Evolutionary conservation across 768 basidiomycete genomes (phyloP), one percentile per base, ranked within the genome.

Genomic region (Heimioporus sp.): DNA sequence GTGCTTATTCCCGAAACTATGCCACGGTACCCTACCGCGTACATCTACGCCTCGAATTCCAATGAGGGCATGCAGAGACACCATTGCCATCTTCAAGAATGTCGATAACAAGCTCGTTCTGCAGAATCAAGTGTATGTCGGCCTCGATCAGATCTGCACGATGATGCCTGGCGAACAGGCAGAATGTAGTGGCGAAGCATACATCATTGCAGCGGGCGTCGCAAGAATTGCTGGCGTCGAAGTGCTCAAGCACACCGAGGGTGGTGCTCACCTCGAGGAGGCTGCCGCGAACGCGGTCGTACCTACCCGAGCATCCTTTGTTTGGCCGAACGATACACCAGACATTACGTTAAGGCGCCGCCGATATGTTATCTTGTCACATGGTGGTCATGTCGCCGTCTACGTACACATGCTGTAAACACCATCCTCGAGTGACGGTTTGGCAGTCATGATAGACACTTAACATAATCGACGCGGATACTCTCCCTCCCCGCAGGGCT

Each of bases 31-130:
- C 77, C 76, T 0, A 71, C 57, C 4, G 73, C 79, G 0, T 82
- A 79, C 58, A 78, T 87, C 58, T 89, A 87, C 67, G 76, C 75
- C 17, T 86, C 86, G 5, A 88, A 88, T 69, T 76, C 86, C 37
- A 86, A 87, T 66, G 73, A 72, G 0, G 81, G 76, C 19, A 65
- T 70, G 76, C 10, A 82, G 83, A 9, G 86, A 87, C 65, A 73
- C 83, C 0, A 83, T 87, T 44, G 83, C 81, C 7, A 80, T 87
- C 43, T 84, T 81, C 58, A 73, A 80, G 55, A 73, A 74, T 38
- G 63, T 80, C 36, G 30, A 68, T 58, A 60, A 65, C 31, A 37
- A 53, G 21, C 63, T 84, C 39, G 63, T 67, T 32, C 68, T 82
- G 38, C 60, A 81, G 34, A 70, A 70, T 10, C 81, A 85, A 51